Percentiles rank a stretch among this genome's conserved stretches.
phyloP scores from a whole-genome alignment of 306 rosid species.

The Senna siamea region DNA sequence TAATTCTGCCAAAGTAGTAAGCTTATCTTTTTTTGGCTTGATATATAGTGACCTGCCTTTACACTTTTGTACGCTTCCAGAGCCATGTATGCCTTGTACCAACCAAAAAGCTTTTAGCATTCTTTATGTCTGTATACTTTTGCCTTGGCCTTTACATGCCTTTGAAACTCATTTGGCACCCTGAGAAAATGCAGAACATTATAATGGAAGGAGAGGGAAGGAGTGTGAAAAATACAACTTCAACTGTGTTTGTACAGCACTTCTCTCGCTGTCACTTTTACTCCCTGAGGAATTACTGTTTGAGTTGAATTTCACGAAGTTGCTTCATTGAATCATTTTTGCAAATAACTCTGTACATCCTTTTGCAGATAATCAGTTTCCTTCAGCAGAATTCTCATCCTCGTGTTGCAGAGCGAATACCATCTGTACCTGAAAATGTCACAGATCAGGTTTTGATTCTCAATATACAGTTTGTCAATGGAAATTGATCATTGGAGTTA shows the following conservation, averaged over 20 bases:
- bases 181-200: background rate
- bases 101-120: constrained; percentile 12
- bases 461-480: background rate
- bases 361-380: constrained; percentile 77
- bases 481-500: background rate
- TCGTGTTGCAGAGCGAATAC: constrained; percentile 88
- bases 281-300: background rate
- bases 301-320: constrained; percentile 16
- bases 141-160: constrained; percentile 5
- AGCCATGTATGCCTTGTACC: constrained; percentile 11
- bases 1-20: background rate
- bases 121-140: constrained; percentile 15
- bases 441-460: constrained; percentile 78
- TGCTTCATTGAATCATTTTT: constrained; percentile 22
- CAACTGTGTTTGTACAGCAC: background rate
- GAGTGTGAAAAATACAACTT: background rate
- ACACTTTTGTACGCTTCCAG: background rate
- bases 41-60: constrained; percentile 3
- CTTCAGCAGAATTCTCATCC: constrained; percentile 96
- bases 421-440: constrained; percentile 91
- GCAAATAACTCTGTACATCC: constrained; percentile 2
- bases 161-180: background rate
- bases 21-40: constrained; percentile 23
- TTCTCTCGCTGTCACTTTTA: background rate
- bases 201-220: background rate